phyloP scores from a whole-genome alignment of 1,139 yeast genomes.

The Starmera stellimalicola region DNA sequence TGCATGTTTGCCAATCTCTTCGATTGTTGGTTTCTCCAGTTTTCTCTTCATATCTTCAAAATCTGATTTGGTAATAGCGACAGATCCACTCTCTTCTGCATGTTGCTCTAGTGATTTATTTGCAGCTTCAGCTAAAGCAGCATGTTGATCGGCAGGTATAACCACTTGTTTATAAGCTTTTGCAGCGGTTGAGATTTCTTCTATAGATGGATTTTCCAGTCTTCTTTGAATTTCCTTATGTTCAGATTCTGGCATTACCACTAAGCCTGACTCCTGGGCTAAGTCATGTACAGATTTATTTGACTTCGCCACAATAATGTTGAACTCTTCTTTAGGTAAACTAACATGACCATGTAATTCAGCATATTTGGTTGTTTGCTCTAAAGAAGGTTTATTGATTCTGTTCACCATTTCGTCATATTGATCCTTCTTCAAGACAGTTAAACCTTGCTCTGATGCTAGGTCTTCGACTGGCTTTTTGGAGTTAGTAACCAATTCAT shows the following conservation, averaged over 20 bases:
- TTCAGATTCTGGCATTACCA: constrained; percentile 20
- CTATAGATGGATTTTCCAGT: constrained; percentile 26
- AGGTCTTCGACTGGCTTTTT: constrained; percentile 21
- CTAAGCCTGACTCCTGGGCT: constrained; percentile 25
- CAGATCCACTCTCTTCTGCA: constrained; percentile 24
- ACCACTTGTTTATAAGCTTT: constrained; percentile 12
- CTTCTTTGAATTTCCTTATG: constrained; percentile 18
- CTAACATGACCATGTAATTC: constrained; percentile 13
- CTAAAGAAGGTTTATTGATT: constrained; percentile 28
- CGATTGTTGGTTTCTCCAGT: constrained; percentile 20
- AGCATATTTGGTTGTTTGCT: constrained; percentile 25
- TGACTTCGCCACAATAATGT: constrained; percentile 20
- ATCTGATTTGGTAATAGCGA: constrained; percentile 21
- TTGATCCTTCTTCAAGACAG: constrained; percentile 22
- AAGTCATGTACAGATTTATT: constrained; percentile 24
- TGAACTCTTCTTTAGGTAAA: constrained; percentile 16
- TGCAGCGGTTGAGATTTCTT: constrained; percentile 27
- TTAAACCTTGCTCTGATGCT: constrained; percentile 19
- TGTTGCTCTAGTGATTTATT: constrained; percentile 25
- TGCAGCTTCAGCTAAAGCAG: constrained; percentile 13
- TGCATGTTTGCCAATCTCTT: constrained; percentile 27
- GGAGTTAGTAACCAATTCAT: constrained; percentile 21
- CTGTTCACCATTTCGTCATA: constrained; percentile 20
- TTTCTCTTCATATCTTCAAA: constrained; percentile 17
- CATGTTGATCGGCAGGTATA: constrained; percentile 19